Evolutionary conservation across 306 rosid genomes (phyloP).

Genomic region (Cucumis hystrix): DNA sequence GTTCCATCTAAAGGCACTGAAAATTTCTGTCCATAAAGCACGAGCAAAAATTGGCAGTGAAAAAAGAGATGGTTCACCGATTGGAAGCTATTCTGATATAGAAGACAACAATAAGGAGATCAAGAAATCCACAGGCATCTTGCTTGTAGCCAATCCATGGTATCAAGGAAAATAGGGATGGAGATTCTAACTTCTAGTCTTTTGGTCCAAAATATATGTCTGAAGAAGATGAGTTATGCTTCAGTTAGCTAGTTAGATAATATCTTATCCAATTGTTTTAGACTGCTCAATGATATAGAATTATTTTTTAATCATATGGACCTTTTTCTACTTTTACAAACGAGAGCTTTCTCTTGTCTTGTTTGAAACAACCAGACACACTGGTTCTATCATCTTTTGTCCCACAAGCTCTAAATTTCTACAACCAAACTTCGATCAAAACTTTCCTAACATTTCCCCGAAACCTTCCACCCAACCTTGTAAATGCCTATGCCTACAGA

Average conservation of each 20-base stretch:
- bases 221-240: neutral
- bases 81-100: too few relatives aligned
- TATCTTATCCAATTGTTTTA: neutral
- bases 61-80: too few relatives aligned
- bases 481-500: neutral
- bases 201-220: neutral
- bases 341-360: neutral
- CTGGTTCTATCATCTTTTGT: neutral
- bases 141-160: too few relatives aligned
- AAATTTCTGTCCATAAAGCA: too few relatives aligned
- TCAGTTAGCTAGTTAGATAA: neutral
- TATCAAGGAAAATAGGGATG: neutral
- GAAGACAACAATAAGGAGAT: too few relatives aligned
- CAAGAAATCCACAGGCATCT: too few relatives aligned
- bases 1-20: too few relatives aligned
- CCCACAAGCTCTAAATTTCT: neutral
- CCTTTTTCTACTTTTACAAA: neutral
- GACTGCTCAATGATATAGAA: neutral
- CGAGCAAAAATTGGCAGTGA: too few relatives aligned
- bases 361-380: neutral
- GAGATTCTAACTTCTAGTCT: neutral
- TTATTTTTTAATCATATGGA: neutral
- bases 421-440: neutral
- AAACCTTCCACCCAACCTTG: neutral
- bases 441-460: neutral